phyloP scores from a whole-genome alignment of 257 asterid species.

The Gynochthodes officinalis region DNA sequence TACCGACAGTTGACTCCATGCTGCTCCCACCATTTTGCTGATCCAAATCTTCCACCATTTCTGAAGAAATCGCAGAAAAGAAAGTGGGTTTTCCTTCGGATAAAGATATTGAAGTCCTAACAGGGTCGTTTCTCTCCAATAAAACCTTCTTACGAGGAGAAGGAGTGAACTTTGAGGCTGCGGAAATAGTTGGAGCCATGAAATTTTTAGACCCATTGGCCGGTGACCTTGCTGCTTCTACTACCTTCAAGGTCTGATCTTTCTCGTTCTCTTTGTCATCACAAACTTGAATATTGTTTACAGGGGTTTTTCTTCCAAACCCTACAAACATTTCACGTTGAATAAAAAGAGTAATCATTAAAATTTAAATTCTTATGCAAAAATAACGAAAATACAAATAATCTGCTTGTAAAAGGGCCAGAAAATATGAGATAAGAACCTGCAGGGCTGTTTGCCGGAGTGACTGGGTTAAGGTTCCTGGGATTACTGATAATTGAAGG shows the following conservation, averaged over 20 bases:
- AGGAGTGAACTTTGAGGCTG: slow-evolving; percentile 83
- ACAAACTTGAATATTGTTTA: slow-evolving; percentile 21
- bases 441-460: slow-evolving; percentile 86
- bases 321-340: slow-evolving; percentile 27
- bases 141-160: slow-evolving; percentile 80
- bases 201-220: slow-evolving; percentile 64
- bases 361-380: slow-evolving; percentile 6
- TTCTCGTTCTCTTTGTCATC: slow-evolving; percentile 83
- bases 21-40: slow-evolving; percentile 15
- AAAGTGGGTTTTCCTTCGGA: slow-evolving; percentile 77
- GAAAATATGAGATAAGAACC: slow-evolving; percentile 33
- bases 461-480: slow-evolving; percentile 47
- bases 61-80: slow-evolving; percentile 33
- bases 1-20: slow-evolving; percentile 17
- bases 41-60: slow-evolving; percentile 21
- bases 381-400: not conserved
- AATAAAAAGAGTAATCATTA: not conserved
- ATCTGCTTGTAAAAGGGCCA: not conserved
- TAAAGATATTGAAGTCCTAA: slow-evolving; percentile 64
- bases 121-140: slow-evolving; percentile 74
- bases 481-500: slow-evolving; percentile 56
- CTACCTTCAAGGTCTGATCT: slow-evolving; percentile 28
- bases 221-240: slow-evolving; percentile 44
- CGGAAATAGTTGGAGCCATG: slow-evolving; percentile 94
- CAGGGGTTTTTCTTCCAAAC: slow-evolving; percentile 38